phyloP scores from a whole-genome alignment of 495 filamentous ascomycete species.

The Aspergillus ostianus region DNA sequence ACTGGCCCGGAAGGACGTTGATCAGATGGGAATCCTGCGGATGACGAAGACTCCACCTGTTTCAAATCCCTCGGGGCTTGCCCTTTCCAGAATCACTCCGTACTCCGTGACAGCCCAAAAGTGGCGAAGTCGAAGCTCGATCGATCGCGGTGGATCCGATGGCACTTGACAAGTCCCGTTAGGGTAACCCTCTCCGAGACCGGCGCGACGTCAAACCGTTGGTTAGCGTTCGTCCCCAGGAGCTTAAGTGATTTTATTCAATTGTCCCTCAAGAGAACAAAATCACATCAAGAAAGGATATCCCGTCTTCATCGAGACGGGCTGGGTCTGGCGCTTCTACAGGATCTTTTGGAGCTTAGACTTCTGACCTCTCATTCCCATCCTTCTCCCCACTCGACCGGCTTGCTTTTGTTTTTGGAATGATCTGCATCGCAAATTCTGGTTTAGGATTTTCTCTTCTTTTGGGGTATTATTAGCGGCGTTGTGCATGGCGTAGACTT shows the following conservation, averaged over 20 bases:
- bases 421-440: neutral
- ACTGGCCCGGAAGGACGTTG: conserved; percentile 11
- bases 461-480: neutral
- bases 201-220: neutral
- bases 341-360: neutral
- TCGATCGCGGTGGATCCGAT: neutral
- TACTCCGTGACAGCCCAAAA: neutral
- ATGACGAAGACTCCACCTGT: neutral
- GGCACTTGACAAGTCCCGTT: neutral
- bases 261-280: neutral
- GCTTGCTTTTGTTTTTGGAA: neutral
- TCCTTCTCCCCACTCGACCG: neutral
- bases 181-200: neutral
- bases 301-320: neutral
- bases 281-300: neutral
- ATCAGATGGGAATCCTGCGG: neutral
- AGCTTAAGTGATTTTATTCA: neutral
- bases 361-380: neutral
- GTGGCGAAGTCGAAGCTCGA: neutral
- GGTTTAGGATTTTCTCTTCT: neutral
- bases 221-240: neutral
- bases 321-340: neutral
- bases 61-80: neutral
- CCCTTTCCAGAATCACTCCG: neutral
- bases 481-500: neutral